Evolutionary conservation across 2,329 filamentous ascomycete genomes (phyloP), one percentile per base, ranked within the genome.

Genomic region (Xylaria sp.): DNA sequence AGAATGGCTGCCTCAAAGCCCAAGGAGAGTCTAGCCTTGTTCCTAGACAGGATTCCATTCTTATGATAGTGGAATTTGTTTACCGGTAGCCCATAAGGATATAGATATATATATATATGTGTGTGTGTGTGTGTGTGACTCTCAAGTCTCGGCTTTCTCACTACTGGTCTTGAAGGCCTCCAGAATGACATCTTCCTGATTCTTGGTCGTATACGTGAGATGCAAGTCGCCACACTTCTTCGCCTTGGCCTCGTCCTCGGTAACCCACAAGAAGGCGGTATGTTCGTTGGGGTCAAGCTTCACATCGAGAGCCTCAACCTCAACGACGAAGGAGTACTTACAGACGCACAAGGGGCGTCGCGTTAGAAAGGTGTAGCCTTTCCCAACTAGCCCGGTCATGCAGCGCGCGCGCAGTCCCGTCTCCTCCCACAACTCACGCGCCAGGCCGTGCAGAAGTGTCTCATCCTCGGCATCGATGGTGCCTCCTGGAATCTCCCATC

Each of bases 401-500:
- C 53, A 25, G 21, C 57, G 68, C 10, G 73, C 73, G 13, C 58
- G 60, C 12, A 84, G 71, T 1, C 81, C 80, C 8, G 80, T 72
- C 75, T 84, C 82, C 72, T 84, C 82, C 73, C 73, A 78, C 8
- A 84, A 68, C 73, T 84, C 82, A 13, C 82, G 79, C 13, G 77
- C 80, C 2, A 76, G 77, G 5, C 74, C 78, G 65, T 82, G 75
- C 37, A 84, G 74, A 60, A 84, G 75, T 12, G 73, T 81, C 58
- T 69, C 59, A 65, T 84, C 82, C 5, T 78, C 77, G 16, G 69
- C 62, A 63, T 84, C 82, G 60, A 76, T 76, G 3, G 75, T 76
- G 25, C 82, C 82, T 12, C 82, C 82, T 0, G 82, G 82, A 13
- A 79, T 68, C 73, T 84, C 82, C 82, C 82, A 84, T 18, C 70